Evolutionary conservation across 208 protist genomes (phyloP).

Genomic region (Acanthamoeba triangularis): DNA sequence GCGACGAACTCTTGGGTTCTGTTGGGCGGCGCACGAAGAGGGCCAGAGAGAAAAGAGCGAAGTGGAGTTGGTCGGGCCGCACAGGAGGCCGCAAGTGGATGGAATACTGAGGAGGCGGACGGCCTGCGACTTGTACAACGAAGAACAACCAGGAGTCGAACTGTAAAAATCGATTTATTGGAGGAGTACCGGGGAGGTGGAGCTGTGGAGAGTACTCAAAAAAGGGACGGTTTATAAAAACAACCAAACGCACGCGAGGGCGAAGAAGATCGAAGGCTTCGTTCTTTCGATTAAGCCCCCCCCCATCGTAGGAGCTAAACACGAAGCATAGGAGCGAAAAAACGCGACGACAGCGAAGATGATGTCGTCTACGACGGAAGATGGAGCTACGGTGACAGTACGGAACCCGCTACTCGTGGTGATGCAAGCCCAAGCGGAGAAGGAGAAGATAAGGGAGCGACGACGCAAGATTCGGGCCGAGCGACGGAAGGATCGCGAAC

Average conservation of each 20-base stretch:
- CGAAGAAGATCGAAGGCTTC: no score
- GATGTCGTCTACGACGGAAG: not conserved
- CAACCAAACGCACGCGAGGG: no score
- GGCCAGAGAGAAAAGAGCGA: not conserved
- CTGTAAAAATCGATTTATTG: not conserved
- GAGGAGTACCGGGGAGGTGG: no score
- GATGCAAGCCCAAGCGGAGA: constrained; percentile 31
- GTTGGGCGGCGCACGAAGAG: no score
- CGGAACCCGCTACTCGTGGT: constrained; percentile 5
- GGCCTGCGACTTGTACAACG: no score
- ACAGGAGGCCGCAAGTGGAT: not conserved
- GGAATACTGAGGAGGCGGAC: not conserved
- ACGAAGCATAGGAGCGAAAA: not conserved
- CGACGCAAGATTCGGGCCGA: constrained; percentile 14
- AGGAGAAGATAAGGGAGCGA: constrained; percentile 25
- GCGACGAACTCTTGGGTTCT: no score
- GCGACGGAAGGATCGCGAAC: constrained; percentile 5
- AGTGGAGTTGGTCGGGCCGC: not conserved
- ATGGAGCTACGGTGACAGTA: not conserved
- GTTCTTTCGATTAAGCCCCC: not conserved
- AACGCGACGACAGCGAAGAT: not conserved
- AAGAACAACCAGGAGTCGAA: no score
- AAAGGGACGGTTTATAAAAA: no score
- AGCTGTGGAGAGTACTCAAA: no score
- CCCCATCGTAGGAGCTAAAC: not conserved